Conservation (phyloP, 495 filamentous ascomycete species). For the Geopyxis carbonaria region DNA sequence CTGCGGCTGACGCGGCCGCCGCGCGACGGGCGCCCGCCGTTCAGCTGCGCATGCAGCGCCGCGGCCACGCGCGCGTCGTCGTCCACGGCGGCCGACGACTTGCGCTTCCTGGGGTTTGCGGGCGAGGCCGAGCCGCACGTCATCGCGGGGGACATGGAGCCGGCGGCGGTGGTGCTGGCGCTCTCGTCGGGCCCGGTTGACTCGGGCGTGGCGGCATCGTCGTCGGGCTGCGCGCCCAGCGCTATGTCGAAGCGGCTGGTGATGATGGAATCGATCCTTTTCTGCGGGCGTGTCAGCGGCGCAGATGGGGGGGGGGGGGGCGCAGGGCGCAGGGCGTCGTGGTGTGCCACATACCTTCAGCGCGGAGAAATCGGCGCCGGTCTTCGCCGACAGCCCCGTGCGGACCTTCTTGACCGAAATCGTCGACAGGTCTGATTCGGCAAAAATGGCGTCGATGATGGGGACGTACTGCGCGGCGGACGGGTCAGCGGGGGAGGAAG, state of each 20-base stretch:
- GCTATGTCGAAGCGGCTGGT: conserved; percentile 79
- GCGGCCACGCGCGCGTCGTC: conserved; percentile 76
- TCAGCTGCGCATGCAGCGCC: conserved; percentile 81
- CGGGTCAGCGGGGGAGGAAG: neutral
- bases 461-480: conserved; percentile 40
- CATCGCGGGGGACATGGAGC: neutral
- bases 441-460: conserved; percentile 85
- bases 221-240: conserved; percentile 35
- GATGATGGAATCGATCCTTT: conserved; percentile 65
- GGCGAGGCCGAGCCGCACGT: conserved; percentile 3
- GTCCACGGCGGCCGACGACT: conserved; percentile 40
- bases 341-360: conserved; percentile 50
- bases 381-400: conserved; percentile 49
- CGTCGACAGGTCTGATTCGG: conserved; percentile 64
- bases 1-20: conserved; percentile 34
- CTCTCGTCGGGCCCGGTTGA: neutral
- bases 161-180: conserved; percentile 25
- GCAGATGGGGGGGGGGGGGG: conserved; percentile 1
- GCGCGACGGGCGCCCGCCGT: conserved; percentile 54
- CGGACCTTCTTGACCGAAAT: conserved; percentile 88
- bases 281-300: conserved; percentile 31
- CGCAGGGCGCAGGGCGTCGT: neutral
- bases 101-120: conserved; percentile 38
- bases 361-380: conserved; percentile 64
- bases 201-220: conserved; percentile 8